phyloP scores from a whole-genome alignment of 352 stramenopile genomes.

The Phytophthora fragariae region DNA sequence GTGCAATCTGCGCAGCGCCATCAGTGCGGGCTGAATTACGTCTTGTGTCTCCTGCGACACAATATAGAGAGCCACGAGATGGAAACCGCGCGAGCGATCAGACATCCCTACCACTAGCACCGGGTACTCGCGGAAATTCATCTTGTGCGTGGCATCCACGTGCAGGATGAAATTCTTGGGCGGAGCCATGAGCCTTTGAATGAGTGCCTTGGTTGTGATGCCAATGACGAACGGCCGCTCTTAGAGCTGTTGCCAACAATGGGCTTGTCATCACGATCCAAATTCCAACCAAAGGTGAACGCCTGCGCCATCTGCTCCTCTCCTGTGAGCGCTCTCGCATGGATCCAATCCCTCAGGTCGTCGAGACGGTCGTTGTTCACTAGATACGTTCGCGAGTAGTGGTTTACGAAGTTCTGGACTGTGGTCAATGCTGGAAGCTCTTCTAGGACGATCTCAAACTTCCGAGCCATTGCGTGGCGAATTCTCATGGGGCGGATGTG shows the following conservation, averaged over 20 bases:
- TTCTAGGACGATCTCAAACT: too few relatives aligned
- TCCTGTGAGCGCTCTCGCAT: too few relatives aligned
- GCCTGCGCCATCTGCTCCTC: not conserved
- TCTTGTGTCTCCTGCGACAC: too few relatives aligned
- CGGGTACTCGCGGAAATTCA: not conserved
- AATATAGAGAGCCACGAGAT: not conserved
- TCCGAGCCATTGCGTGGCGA: too few relatives aligned
- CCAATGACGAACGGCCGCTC: not conserved
- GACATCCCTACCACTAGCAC: not conserved
- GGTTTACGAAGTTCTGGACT: too few relatives aligned
- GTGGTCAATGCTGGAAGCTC: too few relatives aligned
- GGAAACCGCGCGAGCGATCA: not conserved
- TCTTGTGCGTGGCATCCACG: slow-evolving; percentile 2
- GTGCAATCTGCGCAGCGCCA: slow-evolving; percentile 2
- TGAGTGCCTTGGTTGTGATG: not conserved
- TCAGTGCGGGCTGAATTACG: not conserved
- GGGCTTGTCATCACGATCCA: not conserved
- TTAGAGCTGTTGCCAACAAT: slow-evolving; percentile 3
- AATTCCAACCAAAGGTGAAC: not conserved
- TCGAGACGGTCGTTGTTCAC: too few relatives aligned
- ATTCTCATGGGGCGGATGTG: too few relatives aligned
- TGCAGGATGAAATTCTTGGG: not conserved
- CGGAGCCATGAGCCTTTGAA: not conserved
- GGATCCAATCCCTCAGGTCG: too few relatives aligned
- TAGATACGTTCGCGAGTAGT: too few relatives aligned